A percentile compares a stretch with the other conserved stretches of the same genome.
These are phyloP conservation scores for Petunia axillaris DNA, from an alignment of 257 asterid species.

Conservation along the genomic window DNA sequence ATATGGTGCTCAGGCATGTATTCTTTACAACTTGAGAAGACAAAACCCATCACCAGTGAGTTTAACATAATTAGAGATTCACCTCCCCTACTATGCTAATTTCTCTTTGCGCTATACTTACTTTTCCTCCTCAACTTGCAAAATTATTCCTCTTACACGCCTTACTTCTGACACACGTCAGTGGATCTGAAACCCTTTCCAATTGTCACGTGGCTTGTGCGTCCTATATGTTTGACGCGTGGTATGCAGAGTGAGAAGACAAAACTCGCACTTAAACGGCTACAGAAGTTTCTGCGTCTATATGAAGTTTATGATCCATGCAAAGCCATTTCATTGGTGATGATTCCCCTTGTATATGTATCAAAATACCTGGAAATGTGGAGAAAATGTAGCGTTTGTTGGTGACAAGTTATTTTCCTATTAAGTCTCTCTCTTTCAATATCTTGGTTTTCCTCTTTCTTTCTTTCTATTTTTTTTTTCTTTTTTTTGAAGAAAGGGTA, in stretches of 20 bases:
- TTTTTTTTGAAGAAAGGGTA: too few species aligned
- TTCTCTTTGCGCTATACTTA: neutral
- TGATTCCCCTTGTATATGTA: too few species aligned
- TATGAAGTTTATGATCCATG: too few species aligned
- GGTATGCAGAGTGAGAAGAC: neutral
- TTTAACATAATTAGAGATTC: neutral
- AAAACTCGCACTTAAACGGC: too few species aligned
- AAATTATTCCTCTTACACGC: neutral
- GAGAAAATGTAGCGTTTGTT: too few species aligned
- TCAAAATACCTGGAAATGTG: too few species aligned
- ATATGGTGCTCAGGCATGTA: conserved; percentile 80
- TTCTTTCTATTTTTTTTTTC: too few species aligned
- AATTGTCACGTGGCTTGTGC: neutral
- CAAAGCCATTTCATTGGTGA: too few species aligned
- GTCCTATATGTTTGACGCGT: neutral
- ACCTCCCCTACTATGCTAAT: neutral
- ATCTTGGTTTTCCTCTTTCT: too few species aligned
- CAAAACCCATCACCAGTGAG: neutral
- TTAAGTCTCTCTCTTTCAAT: too few species aligned
- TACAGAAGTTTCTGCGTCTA: too few species aligned
- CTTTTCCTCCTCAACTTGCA: neutral
- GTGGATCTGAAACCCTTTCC: neutral
- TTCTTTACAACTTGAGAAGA: neutral
- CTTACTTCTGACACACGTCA: neutral
- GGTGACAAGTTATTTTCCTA: too few species aligned